Evolutionary conservation across 2,329 filamentous ascomycete genomes (phyloP).

Genomic region (Parasarocladium wereldwijsianum): DNA sequence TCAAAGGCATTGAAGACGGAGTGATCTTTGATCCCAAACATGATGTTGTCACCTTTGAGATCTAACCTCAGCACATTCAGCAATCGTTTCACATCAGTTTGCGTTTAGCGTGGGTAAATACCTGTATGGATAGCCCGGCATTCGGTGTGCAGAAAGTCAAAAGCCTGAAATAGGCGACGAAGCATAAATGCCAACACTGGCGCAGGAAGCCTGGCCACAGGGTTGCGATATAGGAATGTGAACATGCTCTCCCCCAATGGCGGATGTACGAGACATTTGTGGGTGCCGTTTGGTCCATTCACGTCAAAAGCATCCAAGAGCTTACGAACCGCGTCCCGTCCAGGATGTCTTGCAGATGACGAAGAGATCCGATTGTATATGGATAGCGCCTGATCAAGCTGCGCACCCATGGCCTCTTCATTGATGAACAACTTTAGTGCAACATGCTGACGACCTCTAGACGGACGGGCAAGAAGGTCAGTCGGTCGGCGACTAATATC

Average conservation of each 20-base stretch:
- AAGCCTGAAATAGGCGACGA: slow-evolving; percentile 22
- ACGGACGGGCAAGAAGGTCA: too few species aligned
- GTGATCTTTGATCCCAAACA: slow-evolving; percentile 25
- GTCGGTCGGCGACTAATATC: too few species aligned
- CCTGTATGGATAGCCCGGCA: slow-evolving; percentile 30
- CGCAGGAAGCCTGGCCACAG: slow-evolving; percentile 18
- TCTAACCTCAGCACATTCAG: slow-evolving; percentile 20
- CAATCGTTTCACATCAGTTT: slow-evolving; percentile 6
- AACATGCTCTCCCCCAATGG: slow-evolving; percentile 27
- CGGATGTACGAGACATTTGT: slow-evolving; percentile 22
- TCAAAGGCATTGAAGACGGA: slow-evolving; percentile 23
- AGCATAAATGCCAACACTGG: slow-evolving; percentile 21
- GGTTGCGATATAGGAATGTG: slow-evolving; percentile 24
- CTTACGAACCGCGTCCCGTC: slow-evolving; percentile 14
- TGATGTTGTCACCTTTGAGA: slow-evolving; percentile 32
- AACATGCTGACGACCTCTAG: slow-evolving; percentile 16
- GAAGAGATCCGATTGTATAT: slow-evolving; percentile 25
- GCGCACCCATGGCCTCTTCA: slow-evolving; percentile 10
- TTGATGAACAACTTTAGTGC: slow-evolving; percentile 18
- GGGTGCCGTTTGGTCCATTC: slow-evolving; percentile 17
- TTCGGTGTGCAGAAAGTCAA: slow-evolving; percentile 31
- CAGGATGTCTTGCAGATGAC: slow-evolving; percentile 14
- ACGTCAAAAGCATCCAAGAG: slow-evolving; percentile 23
- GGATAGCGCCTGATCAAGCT: slow-evolving; percentile 19
- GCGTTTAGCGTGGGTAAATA: slow-evolving; percentile 10